Evolutionary conservation across 2,329 filamentous ascomycete genomes (phyloP).

Genomic region (Hymenoscyphus scutula): DNA sequence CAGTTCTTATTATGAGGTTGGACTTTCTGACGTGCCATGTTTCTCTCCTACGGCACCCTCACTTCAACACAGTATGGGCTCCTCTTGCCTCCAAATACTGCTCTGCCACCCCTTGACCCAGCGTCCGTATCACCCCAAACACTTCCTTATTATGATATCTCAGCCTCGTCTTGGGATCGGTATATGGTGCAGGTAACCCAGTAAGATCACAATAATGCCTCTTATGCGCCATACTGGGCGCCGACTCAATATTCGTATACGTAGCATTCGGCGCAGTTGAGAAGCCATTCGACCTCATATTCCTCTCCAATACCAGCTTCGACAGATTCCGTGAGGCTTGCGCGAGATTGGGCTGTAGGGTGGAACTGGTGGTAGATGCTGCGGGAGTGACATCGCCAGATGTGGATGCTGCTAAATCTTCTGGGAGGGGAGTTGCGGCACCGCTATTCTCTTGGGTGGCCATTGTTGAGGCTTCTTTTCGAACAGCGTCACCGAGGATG

Average conservation of each 20-base stretch:
- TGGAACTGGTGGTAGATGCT: constrained; percentile 37
- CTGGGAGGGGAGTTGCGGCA: constrained; percentile 61
- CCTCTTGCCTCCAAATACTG: constrained; percentile 86
- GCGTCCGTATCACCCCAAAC: constrained; percentile 74
- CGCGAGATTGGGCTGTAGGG: constrained; percentile 68
- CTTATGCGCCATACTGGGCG: constrained; percentile 79
- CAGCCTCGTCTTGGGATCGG: constrained; percentile 91
- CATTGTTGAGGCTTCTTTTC: constrained; percentile 84
- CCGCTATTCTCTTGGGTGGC: constrained; percentile 81
- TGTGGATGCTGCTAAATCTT: constrained; percentile 55
- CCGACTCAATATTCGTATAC: constrained; percentile 95
- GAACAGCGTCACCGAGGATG: constrained; percentile 83
- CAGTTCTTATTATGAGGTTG: neutral
- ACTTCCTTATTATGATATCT: constrained; percentile 93
- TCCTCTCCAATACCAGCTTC: constrained; percentile 86
- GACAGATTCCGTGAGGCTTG: constrained; percentile 84
- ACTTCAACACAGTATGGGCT: constrained; percentile 72
- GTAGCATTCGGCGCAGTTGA: constrained; percentile 66
- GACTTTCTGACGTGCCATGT: neutral
- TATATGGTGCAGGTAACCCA: constrained; percentile 84
- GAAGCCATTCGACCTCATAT: constrained; percentile 47
- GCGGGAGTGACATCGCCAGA: constrained; percentile 47
- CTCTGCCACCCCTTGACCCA: constrained; percentile 82
- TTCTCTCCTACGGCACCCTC: constrained; percentile 14
- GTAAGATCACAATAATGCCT: constrained; percentile 96